Conservation (phyloP, 495 filamentous ascomycete species). For the Tuber umbilicatum region DNA sequence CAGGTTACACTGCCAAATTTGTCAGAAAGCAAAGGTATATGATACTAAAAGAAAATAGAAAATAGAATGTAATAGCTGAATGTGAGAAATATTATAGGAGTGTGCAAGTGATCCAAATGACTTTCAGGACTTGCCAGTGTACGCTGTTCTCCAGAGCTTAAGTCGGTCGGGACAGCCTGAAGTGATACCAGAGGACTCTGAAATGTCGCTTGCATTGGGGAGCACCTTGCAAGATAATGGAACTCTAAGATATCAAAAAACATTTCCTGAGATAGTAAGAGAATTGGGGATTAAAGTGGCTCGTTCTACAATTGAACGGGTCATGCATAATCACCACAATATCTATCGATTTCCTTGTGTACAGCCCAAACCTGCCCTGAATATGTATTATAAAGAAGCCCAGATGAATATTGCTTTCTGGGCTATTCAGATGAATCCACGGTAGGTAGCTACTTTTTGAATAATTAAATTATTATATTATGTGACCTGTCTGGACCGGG, state of each 20-base stretch:
- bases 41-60: background rate
- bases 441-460: too few species aligned
- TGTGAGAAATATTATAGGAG: background rate
- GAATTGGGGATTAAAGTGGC: background rate
- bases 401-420: background rate
- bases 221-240: background rate
- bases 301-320: background rate
- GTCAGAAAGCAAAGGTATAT: background rate
- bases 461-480: too few species aligned
- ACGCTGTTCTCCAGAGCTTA: background rate
- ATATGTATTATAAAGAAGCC: background rate
- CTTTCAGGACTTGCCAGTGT: background rate
- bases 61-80: background rate
- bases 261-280: background rate
- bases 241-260: background rate
- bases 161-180: background rate
- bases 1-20: too few species aligned
- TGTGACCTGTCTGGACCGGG: too few species aligned
- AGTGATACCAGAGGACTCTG: background rate
- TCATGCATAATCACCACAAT: background rate
- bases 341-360: background rate
- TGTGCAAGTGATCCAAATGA: background rate
- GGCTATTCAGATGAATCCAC: background rate
- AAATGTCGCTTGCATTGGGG: background rate
- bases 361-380: background rate